These are phyloP conservation scores for Aspergillus olivimuriae DNA, from an alignment of 495 filamentous ascomycete species.

Conservation along the genomic window DNA sequence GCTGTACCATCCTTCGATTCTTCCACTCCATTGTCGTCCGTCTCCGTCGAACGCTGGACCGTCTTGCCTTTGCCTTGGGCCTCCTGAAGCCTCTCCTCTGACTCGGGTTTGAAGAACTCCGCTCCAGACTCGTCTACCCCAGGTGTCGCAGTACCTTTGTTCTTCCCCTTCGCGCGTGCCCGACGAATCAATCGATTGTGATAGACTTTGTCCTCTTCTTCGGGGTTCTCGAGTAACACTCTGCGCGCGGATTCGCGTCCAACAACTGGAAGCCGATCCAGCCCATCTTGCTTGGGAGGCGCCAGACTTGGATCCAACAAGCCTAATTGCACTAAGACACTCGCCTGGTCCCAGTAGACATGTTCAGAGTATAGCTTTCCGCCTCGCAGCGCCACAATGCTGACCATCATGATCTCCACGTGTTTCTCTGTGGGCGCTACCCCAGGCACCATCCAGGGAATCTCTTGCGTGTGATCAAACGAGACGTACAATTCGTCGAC, in stretches of 20 bases:
- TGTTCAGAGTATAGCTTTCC: conserved; percentile 76
- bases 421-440: conserved; percentile 62
- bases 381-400: conserved; percentile 67
- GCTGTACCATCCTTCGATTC: background rate
- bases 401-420: conserved; percentile 67
- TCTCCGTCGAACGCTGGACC: conserved; percentile 10
- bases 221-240: conserved; percentile 53
- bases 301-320: conserved; percentile 60
- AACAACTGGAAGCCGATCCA: conserved; percentile 63
- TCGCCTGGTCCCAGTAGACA: conserved; percentile 84
- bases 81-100: conserved; percentile 10
- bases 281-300: conserved; percentile 37
- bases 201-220: conserved; percentile 31
- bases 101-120: conserved; percentile 21
- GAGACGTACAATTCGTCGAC: conserved; percentile 52
- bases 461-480: conserved; percentile 64
- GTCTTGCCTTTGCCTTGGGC: conserved; percentile 17
- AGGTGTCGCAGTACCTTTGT: conserved; percentile 6
- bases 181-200: conserved; percentile 37
- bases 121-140: conserved; percentile 18
- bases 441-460: conserved; percentile 79
- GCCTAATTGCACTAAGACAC: conserved; percentile 69
- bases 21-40: background rate
- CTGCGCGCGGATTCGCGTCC: conserved; percentile 62
- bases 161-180: conserved; percentile 18